Conservation (phyloP, 345 rosid genomes). For the Rhodamnia argentea region DNA sequence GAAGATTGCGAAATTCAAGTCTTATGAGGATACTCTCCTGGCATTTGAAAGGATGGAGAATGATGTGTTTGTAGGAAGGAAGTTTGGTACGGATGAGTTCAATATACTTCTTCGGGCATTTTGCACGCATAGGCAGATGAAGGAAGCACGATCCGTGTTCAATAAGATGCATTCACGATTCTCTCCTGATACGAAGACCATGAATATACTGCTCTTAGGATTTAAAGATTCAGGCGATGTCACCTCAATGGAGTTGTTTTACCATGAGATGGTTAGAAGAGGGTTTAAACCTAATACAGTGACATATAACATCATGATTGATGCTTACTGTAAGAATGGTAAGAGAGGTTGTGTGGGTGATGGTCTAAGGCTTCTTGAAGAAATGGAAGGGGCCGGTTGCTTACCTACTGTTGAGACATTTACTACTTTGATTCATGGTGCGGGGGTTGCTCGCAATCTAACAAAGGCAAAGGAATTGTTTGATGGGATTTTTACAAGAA, state of each 20-base stretch:
- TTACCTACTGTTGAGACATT: constrained; percentile 43
- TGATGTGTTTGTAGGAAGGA: constrained; percentile 35
- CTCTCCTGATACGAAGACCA: constrained; percentile 57
- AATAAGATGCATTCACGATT: constrained; percentile 46
- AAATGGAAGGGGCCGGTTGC: constrained; percentile 43
- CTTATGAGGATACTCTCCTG: constrained; percentile 60
- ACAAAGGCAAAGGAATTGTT: constrained; percentile 62
- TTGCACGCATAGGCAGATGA: constrained; percentile 60
- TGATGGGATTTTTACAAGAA: constrained; percentile 44
- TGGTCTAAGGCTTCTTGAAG: constrained; percentile 63
- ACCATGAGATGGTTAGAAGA: constrained; percentile 68
- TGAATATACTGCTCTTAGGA: constrained; percentile 69
- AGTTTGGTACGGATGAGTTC: constrained; percentile 60
- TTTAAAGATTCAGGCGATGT: constrained; percentile 75
- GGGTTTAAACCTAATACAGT: constrained; percentile 46
- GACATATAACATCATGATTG: constrained; percentile 59
- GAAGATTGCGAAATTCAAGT: constrained; percentile 48
- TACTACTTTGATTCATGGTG: constrained; percentile 80
- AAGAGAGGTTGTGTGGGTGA: constrained; percentile 59
- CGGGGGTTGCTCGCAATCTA: constrained; percentile 49
- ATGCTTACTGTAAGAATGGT: constrained; percentile 49
- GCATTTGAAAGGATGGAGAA: constrained; percentile 64
- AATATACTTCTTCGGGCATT: constrained; percentile 73
- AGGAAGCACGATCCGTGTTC: constrained; percentile 66
- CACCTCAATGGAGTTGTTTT: constrained; percentile 70